Evolutionary conservation across 1,284 basidiomycete genomes (phyloP).

Genomic region (Leccinum fallax): DNA sequence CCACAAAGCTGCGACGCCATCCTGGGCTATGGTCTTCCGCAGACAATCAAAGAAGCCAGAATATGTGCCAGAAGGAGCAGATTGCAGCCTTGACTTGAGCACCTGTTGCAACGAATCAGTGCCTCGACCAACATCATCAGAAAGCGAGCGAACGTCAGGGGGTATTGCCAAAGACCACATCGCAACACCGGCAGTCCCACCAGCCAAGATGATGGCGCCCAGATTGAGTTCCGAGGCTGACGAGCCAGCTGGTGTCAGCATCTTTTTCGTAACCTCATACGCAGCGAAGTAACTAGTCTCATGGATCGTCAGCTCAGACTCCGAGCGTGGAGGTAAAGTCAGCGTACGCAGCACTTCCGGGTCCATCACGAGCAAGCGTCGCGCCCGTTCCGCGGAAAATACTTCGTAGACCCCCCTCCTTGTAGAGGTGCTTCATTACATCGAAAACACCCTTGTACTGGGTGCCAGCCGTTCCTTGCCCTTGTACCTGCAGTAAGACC

Average conservation of each 20-base stretch:
- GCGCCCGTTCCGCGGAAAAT: constrained; percentile 94
- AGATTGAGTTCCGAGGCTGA: constrained; percentile 84
- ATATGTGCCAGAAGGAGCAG: constrained; percentile 96
- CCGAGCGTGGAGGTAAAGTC: not conserved
- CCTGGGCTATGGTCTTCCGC: constrained; percentile 88
- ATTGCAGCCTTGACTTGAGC: constrained; percentile 95
- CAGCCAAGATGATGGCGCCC: constrained; percentile 87
- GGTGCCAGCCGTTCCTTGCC: constrained; percentile 72
- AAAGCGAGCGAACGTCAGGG: constrained; percentile 72
- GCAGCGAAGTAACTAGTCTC: constrained; percentile 88
- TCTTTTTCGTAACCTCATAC: constrained; percentile 93
- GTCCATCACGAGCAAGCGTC: constrained; percentile 93
- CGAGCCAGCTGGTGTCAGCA: constrained; percentile 77
- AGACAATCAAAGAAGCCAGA: constrained; percentile 93
- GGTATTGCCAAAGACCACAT: constrained; percentile 98
- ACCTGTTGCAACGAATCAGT: constrained; percentile 55
- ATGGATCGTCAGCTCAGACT: constrained; percentile 4
- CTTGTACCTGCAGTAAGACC: constrained; percentile 94
- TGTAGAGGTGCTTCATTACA: constrained; percentile 90
- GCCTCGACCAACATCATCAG: not conserved
- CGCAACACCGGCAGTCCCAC: constrained; percentile 93
- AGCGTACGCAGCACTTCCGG: constrained; percentile 91
- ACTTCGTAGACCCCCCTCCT: constrained; percentile 90
- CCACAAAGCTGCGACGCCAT: constrained; percentile 91
- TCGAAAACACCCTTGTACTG: constrained; percentile 94